These are phyloP conservation scores for Candolleomyces efflorescens DNA, from an alignment of 768 basidiomycete genomes.

Conservation along the genomic window DNA sequence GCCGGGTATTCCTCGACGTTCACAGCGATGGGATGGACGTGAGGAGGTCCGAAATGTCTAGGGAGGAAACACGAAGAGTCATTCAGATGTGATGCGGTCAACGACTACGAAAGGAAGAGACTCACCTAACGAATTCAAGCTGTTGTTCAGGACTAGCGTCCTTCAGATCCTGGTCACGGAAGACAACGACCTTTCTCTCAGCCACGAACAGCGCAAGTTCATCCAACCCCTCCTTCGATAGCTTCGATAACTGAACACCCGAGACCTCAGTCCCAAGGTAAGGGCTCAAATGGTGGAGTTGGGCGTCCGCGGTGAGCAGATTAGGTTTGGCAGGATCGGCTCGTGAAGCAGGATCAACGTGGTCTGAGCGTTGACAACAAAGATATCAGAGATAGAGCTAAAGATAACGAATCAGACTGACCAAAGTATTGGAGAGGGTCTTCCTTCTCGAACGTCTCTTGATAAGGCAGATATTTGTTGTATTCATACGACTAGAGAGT, in stretches of 20 bases:
- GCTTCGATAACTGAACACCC: conserved; percentile 51
- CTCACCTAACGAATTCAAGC: conserved; percentile 44
- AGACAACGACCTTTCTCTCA: conserved; percentile 49
- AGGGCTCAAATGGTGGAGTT: conserved; percentile 38
- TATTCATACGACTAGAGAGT: neutral
- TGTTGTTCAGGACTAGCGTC: conserved; percentile 48
- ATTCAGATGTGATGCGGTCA: neutral
- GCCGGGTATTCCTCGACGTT: conserved; percentile 54
- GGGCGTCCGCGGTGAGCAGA: conserved; percentile 38
- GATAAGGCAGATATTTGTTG: neutral
- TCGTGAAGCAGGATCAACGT: conserved; percentile 31
- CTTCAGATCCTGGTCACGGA: conserved; percentile 62
- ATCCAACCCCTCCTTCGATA: conserved; percentile 47
- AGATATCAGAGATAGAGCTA: neutral
- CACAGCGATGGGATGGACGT: conserved; percentile 41
- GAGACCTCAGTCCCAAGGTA: conserved; percentile 49
- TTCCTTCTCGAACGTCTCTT: neutral
- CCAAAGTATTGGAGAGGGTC: neutral
- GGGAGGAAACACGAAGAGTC: neutral
- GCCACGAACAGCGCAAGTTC: conserved; percentile 50
- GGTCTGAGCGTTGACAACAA: neutral
- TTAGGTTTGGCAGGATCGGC: conserved; percentile 51
- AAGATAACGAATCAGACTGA: neutral
- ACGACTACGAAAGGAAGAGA: neutral
- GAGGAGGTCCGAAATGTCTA: conserved; percentile 27